Conservation (phyloP, 1,284 basidiomycete species). For the Moniliophthora roreri region DNA sequence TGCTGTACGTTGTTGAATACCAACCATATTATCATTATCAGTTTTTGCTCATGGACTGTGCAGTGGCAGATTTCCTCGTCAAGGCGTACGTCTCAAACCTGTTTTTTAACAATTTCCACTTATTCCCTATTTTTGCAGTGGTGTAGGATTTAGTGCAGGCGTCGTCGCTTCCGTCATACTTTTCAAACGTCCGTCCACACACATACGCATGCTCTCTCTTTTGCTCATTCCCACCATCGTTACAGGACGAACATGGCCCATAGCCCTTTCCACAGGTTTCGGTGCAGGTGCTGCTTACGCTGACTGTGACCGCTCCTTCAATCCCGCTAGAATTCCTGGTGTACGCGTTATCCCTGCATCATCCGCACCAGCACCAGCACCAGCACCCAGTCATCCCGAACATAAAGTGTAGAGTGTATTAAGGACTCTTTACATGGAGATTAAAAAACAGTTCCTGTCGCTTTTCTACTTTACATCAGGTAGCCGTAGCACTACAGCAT, state of each 20-base stretch:
- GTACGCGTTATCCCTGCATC: constrained; percentile 67
- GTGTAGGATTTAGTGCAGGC: constrained; percentile 92
- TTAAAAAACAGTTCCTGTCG: too few species aligned
- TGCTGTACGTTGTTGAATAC: constrained; percentile 65
- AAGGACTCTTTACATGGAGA: too few species aligned
- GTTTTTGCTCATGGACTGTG: background rate
- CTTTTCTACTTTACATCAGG: too few species aligned
- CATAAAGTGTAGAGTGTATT: too few species aligned
- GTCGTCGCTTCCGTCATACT: constrained; percentile 93
- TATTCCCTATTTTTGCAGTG: constrained; percentile 49
- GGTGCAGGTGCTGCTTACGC: constrained; percentile 88
- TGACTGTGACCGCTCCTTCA: constrained; percentile 96
- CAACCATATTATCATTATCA: too few species aligned
- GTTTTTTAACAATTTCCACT: constrained; percentile 5
- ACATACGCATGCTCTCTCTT: background rate
- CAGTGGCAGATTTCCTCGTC: constrained; percentile 78
- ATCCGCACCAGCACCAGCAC: constrained; percentile 17
- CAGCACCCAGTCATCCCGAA: too few species aligned
- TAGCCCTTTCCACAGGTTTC: constrained; percentile 91
- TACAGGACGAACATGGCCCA: constrained; percentile 94
- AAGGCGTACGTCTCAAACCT: constrained; percentile 59
- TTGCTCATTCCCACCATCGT: constrained; percentile 8
- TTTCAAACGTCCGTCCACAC: constrained; percentile 81
- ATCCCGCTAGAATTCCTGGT: constrained; percentile 90
- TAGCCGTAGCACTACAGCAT: too few species aligned